Evolutionary conservation across 768 basidiomycete species (phyloP), one percentile per base, ranked within the genome.

Genomic region (Lactifluus hygrophoroides): DNA sequence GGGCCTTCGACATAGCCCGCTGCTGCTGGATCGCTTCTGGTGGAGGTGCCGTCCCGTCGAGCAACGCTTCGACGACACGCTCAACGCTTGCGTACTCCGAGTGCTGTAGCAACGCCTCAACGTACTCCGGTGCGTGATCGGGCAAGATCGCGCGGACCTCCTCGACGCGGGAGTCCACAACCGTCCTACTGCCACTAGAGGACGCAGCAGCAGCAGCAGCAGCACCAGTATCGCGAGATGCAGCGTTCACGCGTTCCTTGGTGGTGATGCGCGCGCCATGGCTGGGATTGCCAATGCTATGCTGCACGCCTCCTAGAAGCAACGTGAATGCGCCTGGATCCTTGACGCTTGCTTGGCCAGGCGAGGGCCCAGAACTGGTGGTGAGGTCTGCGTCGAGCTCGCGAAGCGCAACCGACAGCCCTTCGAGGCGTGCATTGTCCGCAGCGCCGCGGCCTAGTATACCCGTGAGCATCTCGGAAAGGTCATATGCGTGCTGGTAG

Each of bases 81-180:
- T 90, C 88, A 1, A 81, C 74, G 34, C 77, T 76, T 2, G 80
- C n/a, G 68, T 72, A 76, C 28, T 70, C 75, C 3, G 75, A 69
- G 55, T 80, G 77, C 13, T 62, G 56, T 13, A 92, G 76, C 19
- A 90, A 72, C 19, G 75, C 76, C 35, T 78, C 77, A 50, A 92
- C 72, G 64, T 91, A 88, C 2, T 66, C 66, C 0, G 78, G 73
- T 0, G 78, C 69, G 27, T 80, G 72, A 43, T 88, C 79, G 0
- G 90, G 87, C 35, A 94, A 74, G 60, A 93, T 82, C 62, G 90
- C 90, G 13, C 88, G 76, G 11, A 93, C 82, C 64, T 90, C 85
- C 0, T 79, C 74, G 27, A 88, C 74, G 51, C 84, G 79, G 23
- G 78, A 53, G 54, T 87, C 83, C 19, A 86, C 67, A 61, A 77